A percentile compares a stretch with the other conserved stretches of the same genome.
phyloP scores from a whole-genome alignment of 2,329 filamentous ascomycete species.

The Pseudogymnoascus sp. region DNA sequence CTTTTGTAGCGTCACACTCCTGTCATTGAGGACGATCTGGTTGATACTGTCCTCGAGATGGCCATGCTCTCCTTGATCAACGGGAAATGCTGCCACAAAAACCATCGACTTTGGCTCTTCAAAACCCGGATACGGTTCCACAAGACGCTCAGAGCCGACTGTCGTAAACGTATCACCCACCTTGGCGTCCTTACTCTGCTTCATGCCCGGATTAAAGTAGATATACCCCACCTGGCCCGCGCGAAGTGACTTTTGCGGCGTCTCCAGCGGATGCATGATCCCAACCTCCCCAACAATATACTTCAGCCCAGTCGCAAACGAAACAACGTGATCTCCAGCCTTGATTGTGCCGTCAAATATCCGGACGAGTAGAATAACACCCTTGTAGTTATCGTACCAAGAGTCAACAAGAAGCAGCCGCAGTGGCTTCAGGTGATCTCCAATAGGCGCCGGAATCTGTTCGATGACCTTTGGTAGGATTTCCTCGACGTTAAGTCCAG shows the following conservation, averaged over 20 bases:
- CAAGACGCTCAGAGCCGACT: conserved; percentile 65
- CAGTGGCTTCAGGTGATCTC: conserved; percentile 65
- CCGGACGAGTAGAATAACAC: conserved; percentile 83
- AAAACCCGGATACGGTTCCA: conserved; percentile 82
- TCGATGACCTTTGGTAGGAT: conserved; percentile 82
- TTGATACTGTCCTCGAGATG: conserved; percentile 90
- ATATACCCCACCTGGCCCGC: conserved; percentile 96
- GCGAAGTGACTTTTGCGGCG: conserved; percentile 69
- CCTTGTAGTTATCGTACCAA: conserved; percentile 96
- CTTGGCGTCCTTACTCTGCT: conserved; percentile 89
- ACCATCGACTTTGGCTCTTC: conserved; percentile 99
- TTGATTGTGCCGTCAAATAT: conserved; percentile 82
- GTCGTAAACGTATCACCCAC: conserved; percentile 92
- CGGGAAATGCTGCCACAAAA: conserved; percentile 93
- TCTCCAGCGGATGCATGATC: conserved; percentile 88
- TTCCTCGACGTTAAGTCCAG: conserved; percentile 77
- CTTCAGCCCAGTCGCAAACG: conserved; percentile 79
- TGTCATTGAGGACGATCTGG: conserved; percentile 88
- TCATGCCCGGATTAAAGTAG: conserved; percentile 98
- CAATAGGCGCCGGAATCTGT: conserved; percentile 71
- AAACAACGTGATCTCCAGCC: conserved; percentile 79
- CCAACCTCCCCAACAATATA: conserved; percentile 95
- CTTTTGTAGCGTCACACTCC: conserved; percentile 88
- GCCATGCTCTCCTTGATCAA: conserved; percentile 79
- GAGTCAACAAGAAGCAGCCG: conserved; percentile 89